Evolutionary conservation across 352 stramenopile genomes (phyloP).

Genomic region (Phytopythium montanum): DNA sequence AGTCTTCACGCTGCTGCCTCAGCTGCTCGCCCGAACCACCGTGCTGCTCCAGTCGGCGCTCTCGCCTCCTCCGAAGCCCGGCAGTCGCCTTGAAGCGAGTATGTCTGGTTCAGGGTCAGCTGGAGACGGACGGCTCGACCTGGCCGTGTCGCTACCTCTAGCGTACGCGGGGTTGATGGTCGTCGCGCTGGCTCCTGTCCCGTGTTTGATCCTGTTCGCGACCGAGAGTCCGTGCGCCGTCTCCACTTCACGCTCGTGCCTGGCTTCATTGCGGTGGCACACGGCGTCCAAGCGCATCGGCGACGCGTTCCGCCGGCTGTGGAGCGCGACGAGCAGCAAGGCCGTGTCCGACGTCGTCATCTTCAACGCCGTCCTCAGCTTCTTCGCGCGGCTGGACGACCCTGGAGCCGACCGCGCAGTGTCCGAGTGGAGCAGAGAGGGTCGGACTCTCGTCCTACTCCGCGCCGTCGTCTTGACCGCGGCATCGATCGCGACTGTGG

Average conservation of each 20-base stretch:
- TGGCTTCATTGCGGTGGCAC: neutral
- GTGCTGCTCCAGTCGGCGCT: neutral
- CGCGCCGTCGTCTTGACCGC: constrained; percentile 20
- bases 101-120: neutral
- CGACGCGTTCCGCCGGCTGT: constrained; percentile 23
- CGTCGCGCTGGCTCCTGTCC: constrained; percentile 24
- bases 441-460: constrained; percentile 3
- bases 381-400: constrained; percentile 33
- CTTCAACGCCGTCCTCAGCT: constrained; percentile 40
- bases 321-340: constrained; percentile 29
- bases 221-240: constrained; percentile 12
- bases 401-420: neutral
- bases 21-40: neutral
- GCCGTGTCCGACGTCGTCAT: constrained; percentile 46
- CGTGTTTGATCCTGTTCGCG: constrained; percentile 23
- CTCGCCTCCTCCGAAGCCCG: neutral
- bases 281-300: constrained; percentile 4
- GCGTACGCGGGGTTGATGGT: constrained; percentile 1
- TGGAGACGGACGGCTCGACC: neutral
- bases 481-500: constrained; percentile 15
- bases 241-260: neutral
- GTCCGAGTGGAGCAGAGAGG: constrained; percentile 10
- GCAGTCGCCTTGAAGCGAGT: too few relatives aligned
- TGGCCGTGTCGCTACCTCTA: neutral
- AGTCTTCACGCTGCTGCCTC: constrained; percentile 7